Base-by-base conservation (phyloP, 1,284 basidiomycete genomes). In the Ceratobasidium sp. region DNA sequence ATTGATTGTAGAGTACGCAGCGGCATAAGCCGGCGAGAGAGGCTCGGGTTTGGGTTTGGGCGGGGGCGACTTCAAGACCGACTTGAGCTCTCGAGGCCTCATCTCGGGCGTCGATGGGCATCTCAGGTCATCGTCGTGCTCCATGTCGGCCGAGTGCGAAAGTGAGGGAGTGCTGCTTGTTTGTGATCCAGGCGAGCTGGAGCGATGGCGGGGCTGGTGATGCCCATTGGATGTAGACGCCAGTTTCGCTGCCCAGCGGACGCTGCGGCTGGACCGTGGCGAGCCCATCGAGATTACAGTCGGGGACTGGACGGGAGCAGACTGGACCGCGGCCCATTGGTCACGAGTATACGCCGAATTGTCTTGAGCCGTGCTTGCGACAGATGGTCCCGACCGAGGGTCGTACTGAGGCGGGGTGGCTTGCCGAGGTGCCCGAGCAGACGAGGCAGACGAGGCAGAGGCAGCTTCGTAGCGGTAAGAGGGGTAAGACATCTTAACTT, bases 381-480 rank as follows among this genome's bases (percentile, higher is more conserved):
- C 41, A 8, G 68, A 70, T 1, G 68, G 41, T 12, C 35, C n/a
- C n/a, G n/a, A n/a, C n/a, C n/a, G n/a, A n/a, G n/a, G n/a, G n/a
- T n/a, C n/a, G n/a, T n/a, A n/a, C 54, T 6, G 54, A 27, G 20
- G 54, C n/a, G 66, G 52, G 18, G 60, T 67, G 68, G 54, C 68
- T 38, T 23, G 68, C 50, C 68, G 38, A 46, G 52, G 44, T n/a
- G 54, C 3, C 38, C 55, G 54, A 38, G 48, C 50, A 48, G n/a
- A 33, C 41, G 68, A 57, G 54, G 68, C 20, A 6, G 35, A 16
- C 18, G 35, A 66, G 64, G 38, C 27, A 38, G 48, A 46, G 46
- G 66, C 68, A 46, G 68, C 68, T 70, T 23, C 54, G 68, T 70
- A 70, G 33, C 64, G 64, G 35, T 70, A 57, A n/a, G n/a, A n/a